phyloP scores from a whole-genome alignment of 1,284 basidiomycete genomes.

The Trichosporon asahii region DNA sequence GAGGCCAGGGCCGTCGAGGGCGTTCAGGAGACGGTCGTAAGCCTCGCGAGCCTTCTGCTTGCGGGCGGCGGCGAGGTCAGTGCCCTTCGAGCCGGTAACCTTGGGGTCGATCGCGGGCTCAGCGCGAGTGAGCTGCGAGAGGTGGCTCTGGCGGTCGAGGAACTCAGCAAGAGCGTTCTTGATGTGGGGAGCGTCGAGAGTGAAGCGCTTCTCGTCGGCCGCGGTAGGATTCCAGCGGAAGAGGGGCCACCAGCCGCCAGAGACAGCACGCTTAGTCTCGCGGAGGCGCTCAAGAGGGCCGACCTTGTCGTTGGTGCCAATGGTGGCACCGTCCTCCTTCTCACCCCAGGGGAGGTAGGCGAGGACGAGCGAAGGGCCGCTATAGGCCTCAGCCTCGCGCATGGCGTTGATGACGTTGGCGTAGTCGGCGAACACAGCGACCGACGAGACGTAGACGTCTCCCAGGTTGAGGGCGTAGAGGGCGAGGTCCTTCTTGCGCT shows the following conservation, averaged over 20 bases:
- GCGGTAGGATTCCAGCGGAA: conserved; percentile 95
- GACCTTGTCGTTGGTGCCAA: conserved; percentile 55
- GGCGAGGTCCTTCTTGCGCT: conserved; percentile 85
- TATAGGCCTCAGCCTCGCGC: conserved; percentile 84
- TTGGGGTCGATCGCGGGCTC: conserved; percentile 75
- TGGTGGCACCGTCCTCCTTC: conserved; percentile 64
- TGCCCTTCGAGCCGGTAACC: conserved; percentile 78
- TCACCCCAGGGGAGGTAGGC: conserved; percentile 88
- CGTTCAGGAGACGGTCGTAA: conserved; percentile 78
- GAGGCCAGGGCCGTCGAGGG: conserved; percentile 85
- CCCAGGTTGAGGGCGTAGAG: conserved; percentile 99
- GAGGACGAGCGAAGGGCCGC: conserved; percentile 86
- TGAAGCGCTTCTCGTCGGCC: conserved; percentile 78
- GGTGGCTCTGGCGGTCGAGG: conserved; percentile 93
- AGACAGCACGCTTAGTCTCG: conserved; percentile 95
- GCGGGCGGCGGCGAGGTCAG: conserved; percentile 76
- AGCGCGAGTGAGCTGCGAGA: conserved; percentile 82
- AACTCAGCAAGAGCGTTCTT: conserved; percentile 94
- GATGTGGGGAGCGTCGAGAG: conserved; percentile 86
- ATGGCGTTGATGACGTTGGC: conserved; percentile 89
- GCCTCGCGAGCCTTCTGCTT: conserved; percentile 78
- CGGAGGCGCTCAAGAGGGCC: conserved; percentile 86
- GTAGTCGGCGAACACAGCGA: conserved; percentile 94
- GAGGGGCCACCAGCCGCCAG: conserved; percentile 95
- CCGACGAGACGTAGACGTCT: conserved; percentile 90